These are phyloP conservation scores for Camellia oleifera DNA, from an alignment of 179 eudicot genomes.

Conservation along the genomic window DNA sequence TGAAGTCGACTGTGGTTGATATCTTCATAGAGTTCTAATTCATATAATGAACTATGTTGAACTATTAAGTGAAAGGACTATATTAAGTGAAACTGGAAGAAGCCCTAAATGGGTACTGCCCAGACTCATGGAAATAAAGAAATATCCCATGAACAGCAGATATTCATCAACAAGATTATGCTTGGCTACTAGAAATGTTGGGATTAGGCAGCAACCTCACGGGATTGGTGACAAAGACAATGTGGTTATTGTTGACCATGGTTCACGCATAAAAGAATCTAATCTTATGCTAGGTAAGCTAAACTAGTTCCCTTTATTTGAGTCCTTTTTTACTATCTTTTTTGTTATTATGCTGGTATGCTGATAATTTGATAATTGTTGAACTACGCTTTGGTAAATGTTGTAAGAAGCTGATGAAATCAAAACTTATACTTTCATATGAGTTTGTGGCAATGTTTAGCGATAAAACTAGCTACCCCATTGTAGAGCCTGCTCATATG, in stretches of 20 bases:
- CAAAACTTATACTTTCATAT: slow-evolving; percentile 41
- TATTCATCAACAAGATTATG: slow-evolving; percentile 25
- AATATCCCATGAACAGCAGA: slow-evolving; percentile 19
- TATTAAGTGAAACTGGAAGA: slow-evolving; percentile 16
- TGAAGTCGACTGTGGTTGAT: too few relatives aligned
- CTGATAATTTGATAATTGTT: not conserved
- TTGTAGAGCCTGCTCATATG: slow-evolving; percentile 99
- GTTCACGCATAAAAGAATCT: slow-evolving; percentile 88
- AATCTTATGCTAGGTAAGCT: slow-evolving; percentile 79
- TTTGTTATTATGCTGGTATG: not conserved
- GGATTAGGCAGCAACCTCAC: slow-evolving; percentile 23
- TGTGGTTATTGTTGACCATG: slow-evolving; percentile 88
- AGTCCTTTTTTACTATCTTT: not conserved
- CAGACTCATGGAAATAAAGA: slow-evolving; percentile 26
- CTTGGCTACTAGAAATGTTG: slow-evolving; percentile 42
- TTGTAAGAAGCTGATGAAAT: not conserved
- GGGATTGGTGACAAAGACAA: slow-evolving; percentile 64
- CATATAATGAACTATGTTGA: too few relatives aligned
- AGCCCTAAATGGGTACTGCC: slow-evolving; percentile 23
- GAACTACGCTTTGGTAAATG: not conserved
- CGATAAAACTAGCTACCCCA: slow-evolving; percentile 68
- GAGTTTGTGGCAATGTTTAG: slow-evolving; percentile 89
- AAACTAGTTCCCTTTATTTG: not conserved
- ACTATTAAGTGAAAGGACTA: not conserved
- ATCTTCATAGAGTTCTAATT: too few relatives aligned